phyloP scores from a whole-genome alignment of 352 stramenopile species.

The Elongisporangium undulatum region DNA sequence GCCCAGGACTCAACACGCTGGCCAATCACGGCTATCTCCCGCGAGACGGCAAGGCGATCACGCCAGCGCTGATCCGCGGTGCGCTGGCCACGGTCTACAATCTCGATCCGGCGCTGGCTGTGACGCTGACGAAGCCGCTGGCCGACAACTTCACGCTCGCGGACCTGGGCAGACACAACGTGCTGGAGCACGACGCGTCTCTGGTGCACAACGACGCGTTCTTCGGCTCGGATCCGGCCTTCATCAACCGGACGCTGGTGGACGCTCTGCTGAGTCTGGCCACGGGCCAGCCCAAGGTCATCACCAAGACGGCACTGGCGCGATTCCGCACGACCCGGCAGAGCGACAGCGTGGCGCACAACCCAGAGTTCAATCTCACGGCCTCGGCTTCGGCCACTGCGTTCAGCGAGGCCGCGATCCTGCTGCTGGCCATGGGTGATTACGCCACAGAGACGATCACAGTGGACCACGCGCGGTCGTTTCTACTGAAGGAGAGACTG shows the following conservation, averaged over 20 bases:
- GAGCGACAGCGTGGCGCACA: slow-evolving; percentile 21
- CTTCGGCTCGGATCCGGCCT: slow-evolving; percentile 34
- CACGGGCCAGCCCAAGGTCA: slow-evolving; percentile 7
- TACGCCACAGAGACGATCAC: slow-evolving; percentile 28
- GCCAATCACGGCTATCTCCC: slow-evolving; percentile 70
- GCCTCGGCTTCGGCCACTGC: slow-evolving; percentile 22
- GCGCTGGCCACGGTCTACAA: slow-evolving; percentile 49
- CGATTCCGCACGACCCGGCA: slow-evolving; percentile 46
- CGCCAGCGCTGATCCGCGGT: slow-evolving; percentile 23
- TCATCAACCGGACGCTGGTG: slow-evolving; percentile 46
- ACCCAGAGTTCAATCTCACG: slow-evolving; percentile 32
- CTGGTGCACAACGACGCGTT: slow-evolving; percentile 54
- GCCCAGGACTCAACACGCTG: slow-evolving; percentile 63
- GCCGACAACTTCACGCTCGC: slow-evolving; percentile 40
- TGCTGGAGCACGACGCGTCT: slow-evolving; percentile 72
- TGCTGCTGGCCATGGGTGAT: slow-evolving; percentile 49
- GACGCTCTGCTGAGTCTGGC: slow-evolving; percentile 30
- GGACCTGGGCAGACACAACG: slow-evolving; percentile 47
- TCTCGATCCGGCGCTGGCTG: slow-evolving; percentile 28
- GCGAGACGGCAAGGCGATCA: slow-evolving; percentile 54
- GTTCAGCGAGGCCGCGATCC: slow-evolving; percentile 41
- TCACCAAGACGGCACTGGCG: slow-evolving; percentile 31
- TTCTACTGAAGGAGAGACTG: slow-evolving; percentile 50
- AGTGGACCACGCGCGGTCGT: slow-evolving; percentile 28
- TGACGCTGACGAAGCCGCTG: slow-evolving; percentile 26